Evolutionary conservation across 768 basidiomycete species (phyloP).

Genomic region (Suillus variegatus): DNA sequence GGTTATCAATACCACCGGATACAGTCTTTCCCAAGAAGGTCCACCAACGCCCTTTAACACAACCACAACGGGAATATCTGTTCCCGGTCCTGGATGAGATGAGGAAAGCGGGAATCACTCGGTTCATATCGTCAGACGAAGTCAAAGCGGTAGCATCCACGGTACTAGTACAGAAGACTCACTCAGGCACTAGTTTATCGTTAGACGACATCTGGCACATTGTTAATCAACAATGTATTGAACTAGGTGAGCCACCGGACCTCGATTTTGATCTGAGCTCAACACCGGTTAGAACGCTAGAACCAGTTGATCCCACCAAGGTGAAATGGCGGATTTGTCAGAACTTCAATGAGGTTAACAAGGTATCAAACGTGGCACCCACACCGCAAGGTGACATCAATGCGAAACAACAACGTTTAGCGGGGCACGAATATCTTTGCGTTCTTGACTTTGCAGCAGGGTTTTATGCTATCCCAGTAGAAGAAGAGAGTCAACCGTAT

Average conservation of each 20-base stretch:
- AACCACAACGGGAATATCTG: conserved; percentile 33
- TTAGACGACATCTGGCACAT: conserved; percentile 11
- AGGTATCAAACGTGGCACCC: conserved; percentile 13
- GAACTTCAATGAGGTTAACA: conserved; percentile 22
- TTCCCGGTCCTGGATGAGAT: conserved; percentile 36
- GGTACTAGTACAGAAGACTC: conserved; percentile 17
- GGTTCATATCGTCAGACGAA: conserved; percentile 9
- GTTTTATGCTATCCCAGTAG: too few relatives aligned
- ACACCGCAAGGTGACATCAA: conserved; percentile 24
- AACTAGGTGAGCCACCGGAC: conserved; percentile 1
- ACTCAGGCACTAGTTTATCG: conserved; percentile 8
- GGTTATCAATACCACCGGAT: conserved; percentile 32
- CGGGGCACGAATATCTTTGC: conserved; percentile 19
- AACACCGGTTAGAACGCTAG: neutral
- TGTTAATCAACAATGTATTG: conserved; percentile 16
- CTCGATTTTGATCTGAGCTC: neutral
- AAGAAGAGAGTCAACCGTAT: too few relatives aligned
- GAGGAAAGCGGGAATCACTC: conserved; percentile 31
- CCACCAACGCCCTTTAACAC: conserved; percentile 32
- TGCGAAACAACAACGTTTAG: conserved; percentile 17
- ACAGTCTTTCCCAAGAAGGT: conserved; percentile 33
- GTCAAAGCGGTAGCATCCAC: conserved; percentile 15
- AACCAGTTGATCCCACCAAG: neutral
- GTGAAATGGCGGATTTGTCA: conserved; percentile 20
- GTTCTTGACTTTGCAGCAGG: too few relatives aligned